Percentiles rank a stretch among this genome's conserved stretches.
phyloP scores from a whole-genome alignment of 768 basidiomycete species.

The Mycena epipterygia region DNA sequence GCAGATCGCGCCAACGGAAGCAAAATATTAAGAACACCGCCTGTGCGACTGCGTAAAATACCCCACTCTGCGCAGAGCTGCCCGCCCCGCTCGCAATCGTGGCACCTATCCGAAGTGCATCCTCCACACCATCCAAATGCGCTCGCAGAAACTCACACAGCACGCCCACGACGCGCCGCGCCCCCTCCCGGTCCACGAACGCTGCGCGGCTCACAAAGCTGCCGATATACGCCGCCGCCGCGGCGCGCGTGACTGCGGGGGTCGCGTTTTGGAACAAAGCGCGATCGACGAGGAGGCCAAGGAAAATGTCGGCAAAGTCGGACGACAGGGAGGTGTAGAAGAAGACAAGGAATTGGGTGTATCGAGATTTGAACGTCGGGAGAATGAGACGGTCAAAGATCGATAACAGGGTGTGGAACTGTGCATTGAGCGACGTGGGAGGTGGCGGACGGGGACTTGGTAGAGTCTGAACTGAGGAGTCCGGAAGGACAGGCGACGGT shows the following conservation, averaged over 20 bases:
- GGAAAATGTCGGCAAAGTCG: slow-evolving; percentile 92
- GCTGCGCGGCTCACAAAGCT: slow-evolving; percentile 91
- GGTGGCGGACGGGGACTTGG: slow-evolving; percentile 29
- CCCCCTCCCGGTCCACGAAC: slow-evolving; percentile 83
- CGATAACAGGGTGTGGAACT: slow-evolving; percentile 90
- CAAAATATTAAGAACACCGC: slow-evolving; percentile 97
- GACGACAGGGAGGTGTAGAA: slow-evolving; percentile 93
- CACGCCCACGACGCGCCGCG: slow-evolving; percentile 82
- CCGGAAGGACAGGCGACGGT: slow-evolving; percentile 44
- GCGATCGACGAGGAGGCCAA: slow-evolving; percentile 93
- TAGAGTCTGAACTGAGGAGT: slow-evolving; percentile 30
- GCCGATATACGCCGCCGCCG: slow-evolving; percentile 94
- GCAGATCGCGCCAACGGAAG: slow-evolving; percentile 94
- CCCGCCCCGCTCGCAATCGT: slow-evolving; percentile 44
- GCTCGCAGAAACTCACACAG: slow-evolving; percentile 87
- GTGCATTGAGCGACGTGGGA: slow-evolving; percentile 59
- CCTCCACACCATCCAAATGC: slow-evolving; percentile 82
- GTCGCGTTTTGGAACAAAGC: slow-evolving; percentile 73
- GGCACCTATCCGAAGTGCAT: slow-evolving; percentile 55
- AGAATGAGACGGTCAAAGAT: slow-evolving; percentile 96
- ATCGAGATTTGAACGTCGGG: slow-evolving; percentile 96
- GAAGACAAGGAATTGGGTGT: slow-evolving; percentile 97
- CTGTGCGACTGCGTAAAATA: slow-evolving; percentile 95
- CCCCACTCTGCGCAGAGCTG: slow-evolving; percentile 62
- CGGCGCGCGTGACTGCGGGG: slow-evolving; percentile 86